These are phyloP conservation scores for Orbilia blumenaviensis DNA, from an alignment of 2,329 filamentous ascomycete genomes.

Conservation along the genomic window DNA sequence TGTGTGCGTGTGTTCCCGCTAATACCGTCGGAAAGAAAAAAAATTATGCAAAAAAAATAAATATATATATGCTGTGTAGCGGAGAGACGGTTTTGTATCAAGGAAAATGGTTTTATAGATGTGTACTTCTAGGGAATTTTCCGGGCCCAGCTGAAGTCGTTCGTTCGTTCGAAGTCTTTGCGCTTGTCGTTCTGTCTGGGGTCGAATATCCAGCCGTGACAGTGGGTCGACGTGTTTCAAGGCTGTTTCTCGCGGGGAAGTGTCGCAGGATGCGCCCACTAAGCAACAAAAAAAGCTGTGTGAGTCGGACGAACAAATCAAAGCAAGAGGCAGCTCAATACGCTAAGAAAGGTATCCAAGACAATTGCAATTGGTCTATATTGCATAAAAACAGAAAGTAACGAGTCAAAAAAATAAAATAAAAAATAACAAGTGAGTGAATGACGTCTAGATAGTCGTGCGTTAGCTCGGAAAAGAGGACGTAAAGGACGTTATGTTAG, in stretches of 20 bases:
- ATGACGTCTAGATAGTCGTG: conserved; percentile 28
- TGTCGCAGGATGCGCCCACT: conserved; percentile 13
- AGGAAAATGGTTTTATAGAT: not conserved
- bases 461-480: conserved; percentile 6
- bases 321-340: conserved; percentile 31
- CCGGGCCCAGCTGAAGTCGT: not conserved
- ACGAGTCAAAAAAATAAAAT: not conserved
- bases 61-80: not conserved
- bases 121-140: not conserved
- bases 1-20: too few relatives aligned
- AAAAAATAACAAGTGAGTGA: not conserved
- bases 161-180: not conserved
- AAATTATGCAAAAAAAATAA: too few relatives aligned
- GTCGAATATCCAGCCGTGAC: not conserved
- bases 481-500: conserved; percentile 31
- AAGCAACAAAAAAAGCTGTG: not conserved
- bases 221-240: conserved; percentile 16
- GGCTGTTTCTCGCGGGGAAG: conserved; percentile 26
- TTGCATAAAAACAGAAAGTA: conserved; percentile 4
- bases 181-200: not conserved
- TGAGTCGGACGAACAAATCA: conserved; percentile 23
- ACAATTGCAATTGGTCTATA: conserved; percentile 39
- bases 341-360: conserved; percentile 15
- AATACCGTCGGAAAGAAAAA: not conserved
- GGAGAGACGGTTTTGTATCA: not conserved